These are phyloP conservation scores for Zygosaccharomyces kombuchaensis DNA, from an alignment of 805 yeast genomes.

Conservation along the genomic window DNA sequence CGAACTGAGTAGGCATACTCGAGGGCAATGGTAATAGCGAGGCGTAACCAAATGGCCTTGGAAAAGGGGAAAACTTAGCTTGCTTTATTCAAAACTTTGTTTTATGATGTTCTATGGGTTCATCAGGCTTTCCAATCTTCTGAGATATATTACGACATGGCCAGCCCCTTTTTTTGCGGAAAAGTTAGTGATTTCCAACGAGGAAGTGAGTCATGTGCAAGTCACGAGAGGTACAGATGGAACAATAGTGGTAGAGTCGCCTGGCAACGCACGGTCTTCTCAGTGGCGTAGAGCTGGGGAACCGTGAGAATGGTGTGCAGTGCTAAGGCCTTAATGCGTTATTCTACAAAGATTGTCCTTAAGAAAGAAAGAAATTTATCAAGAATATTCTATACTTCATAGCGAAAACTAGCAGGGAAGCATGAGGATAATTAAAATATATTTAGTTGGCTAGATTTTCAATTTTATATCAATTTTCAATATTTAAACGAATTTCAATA, in stretches of 20 bases:
- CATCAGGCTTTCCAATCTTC: background rate
- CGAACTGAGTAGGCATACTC: slow-evolving; percentile 66
- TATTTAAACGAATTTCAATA: too few species aligned
- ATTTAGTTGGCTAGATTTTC: too few species aligned
- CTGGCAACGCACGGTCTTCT: too few species aligned
- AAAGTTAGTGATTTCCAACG: slow-evolving; percentile 1
- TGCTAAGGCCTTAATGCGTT: too few species aligned
- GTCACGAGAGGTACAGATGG: background rate
- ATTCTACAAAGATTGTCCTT: too few species aligned
- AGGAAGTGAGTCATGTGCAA: background rate
- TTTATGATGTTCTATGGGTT: background rate
- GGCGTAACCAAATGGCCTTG: background rate
- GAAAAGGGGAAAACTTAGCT: background rate
- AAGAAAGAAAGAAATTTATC: too few species aligned
- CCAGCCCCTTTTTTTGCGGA: slow-evolving; percentile 5
- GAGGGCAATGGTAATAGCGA: background rate
- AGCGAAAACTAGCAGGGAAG: too few species aligned
- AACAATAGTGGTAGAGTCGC: background rate
- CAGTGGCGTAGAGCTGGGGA: too few species aligned
- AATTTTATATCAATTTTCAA: too few species aligned
- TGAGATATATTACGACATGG: slow-evolving; percentile 1
- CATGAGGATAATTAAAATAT: too few species aligned
- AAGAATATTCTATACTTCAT: too few species aligned
- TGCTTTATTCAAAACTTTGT: background rate
- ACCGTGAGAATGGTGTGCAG: too few species aligned